Evolutionary conservation across 352 stramenopile species (phyloP).

Genomic region (Phytophthora citricola): DNA sequence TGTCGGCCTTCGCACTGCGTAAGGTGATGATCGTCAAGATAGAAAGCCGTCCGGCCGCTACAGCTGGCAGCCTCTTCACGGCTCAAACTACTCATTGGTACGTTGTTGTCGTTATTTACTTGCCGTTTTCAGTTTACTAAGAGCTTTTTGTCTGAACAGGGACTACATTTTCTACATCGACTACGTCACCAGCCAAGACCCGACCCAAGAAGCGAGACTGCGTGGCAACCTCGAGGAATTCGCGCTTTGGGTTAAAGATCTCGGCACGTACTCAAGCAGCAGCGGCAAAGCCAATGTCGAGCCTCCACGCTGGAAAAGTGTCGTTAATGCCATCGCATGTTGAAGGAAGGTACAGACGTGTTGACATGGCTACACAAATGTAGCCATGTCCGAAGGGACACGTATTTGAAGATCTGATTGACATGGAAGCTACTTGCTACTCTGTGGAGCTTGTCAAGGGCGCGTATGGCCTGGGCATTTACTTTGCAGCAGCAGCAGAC

Average conservation of each 20-base stretch:
- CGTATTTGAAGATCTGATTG: conserved; percentile 12
- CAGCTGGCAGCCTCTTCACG: conserved; percentile 61
- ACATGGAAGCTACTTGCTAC: conserved; percentile 46
- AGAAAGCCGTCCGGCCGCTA: conserved; percentile 76
- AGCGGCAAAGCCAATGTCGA: conserved; percentile 67
- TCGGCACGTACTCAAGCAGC: conserved; percentile 75
- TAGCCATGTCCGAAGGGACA: conserved; percentile 15
- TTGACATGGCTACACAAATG: not conserved
- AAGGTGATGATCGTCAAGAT: conserved; percentile 87
- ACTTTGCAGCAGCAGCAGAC: conserved; percentile 52
- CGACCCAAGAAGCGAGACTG: conserved; percentile 55
- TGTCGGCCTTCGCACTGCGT: conserved; percentile 77
- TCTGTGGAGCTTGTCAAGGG: conserved; percentile 62
- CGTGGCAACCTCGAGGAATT: conserved; percentile 77
- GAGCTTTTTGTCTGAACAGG: conserved; percentile 30
- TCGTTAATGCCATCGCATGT: conserved; percentile 72
- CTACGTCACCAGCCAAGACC: conserved; percentile 62
- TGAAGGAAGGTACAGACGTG: conserved; percentile 27
- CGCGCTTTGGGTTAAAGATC: conserved; percentile 77
- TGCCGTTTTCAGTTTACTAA: not conserved
- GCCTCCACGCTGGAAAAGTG: conserved; percentile 71
- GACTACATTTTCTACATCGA: conserved; percentile 88
- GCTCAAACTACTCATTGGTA: conserved; percentile 77
- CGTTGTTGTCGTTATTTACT: not conserved
- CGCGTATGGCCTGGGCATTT: conserved; percentile 76